Base-by-base conservation (phyloP, 169 alveolate species). In the Plasmodium reichenowi region DNA sequence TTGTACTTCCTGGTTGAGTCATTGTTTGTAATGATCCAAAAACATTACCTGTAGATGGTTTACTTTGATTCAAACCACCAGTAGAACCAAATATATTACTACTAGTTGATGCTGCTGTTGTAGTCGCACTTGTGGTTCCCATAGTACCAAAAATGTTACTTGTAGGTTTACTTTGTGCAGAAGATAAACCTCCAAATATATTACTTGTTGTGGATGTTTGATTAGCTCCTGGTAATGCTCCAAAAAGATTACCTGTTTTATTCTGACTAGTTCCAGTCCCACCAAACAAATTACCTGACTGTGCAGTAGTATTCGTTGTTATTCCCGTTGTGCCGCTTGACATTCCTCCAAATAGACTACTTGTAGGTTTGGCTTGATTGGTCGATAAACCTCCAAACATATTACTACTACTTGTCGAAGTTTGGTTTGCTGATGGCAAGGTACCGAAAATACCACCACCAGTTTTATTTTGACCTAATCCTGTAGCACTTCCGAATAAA, bases 21-120 rank as follows among this genome's bases (percentile, higher is more conserved):
- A 59, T 22, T 78, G 78, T 59, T 78, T 75, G 54, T 43, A 78
- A 29, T 26, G 89, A 32, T 24, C 89, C 89, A 66, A 78, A 78
- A 29, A 78, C 67, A 66, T 71, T 64, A 45, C 67, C 47, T 43
- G 89, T 50, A 5, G 47, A 5, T 38, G 47, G 47, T 66, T 78
- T 78, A 64, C 29, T 78, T 66, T 78, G 89, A 38, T 71, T 76
- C 24, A 29, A 20, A 6, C 50, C 47, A 15, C 50, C 10, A 52
- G 85, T 47, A 60, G 24, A 58, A 64, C 92, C 92, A 66, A 85
- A 85, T 32, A 85, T 15, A 64, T 29, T 64, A 64, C 73, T 72
- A 22, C 66, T 38, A 26, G 86, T 56, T 2, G 71, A 52, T 48
- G 75, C 50, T 6, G 47, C 7, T n/a, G 45, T 56, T 71, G 88